These are phyloP conservation scores for Paxillus involutus DNA, from an alignment of 768 basidiomycete genomes.

Conservation along the genomic window DNA sequence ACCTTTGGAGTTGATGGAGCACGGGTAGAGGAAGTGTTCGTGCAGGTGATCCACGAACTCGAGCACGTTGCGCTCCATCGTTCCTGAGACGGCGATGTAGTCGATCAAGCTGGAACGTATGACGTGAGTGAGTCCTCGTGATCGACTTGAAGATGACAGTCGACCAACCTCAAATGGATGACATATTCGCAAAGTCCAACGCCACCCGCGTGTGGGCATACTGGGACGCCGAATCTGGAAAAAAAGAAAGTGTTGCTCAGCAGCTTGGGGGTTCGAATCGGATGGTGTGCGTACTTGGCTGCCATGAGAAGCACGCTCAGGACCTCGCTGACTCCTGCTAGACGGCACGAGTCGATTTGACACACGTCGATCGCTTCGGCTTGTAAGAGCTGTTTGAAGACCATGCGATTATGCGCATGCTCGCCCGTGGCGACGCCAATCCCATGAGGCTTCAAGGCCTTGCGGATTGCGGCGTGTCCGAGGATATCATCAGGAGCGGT, in stretches of 20 bases:
- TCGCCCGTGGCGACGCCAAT: constrained; percentile 97
- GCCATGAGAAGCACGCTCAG: constrained; percentile 90
- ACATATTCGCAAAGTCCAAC: constrained; percentile 95
- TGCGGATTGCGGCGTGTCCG: constrained; percentile 83
- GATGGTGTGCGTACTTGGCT: constrained; percentile 59
- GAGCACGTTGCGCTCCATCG: constrained; percentile 93
- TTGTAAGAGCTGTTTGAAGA: constrained; percentile 95
- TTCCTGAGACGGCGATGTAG: constrained; percentile 87
- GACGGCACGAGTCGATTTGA: constrained; percentile 92
- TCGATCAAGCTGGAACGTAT: constrained; percentile 70
- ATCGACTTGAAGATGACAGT: background rate
- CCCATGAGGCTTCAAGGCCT: constrained; percentile 74
- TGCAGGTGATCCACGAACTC: constrained; percentile 91
- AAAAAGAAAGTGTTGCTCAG: constrained; percentile 2
- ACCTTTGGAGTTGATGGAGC: constrained; percentile 81
- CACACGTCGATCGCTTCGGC: constrained; percentile 92
- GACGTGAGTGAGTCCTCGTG: background rate
- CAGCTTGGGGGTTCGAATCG: background rate
- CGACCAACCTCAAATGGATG: constrained; percentile 70
- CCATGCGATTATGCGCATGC: constrained; percentile 94
- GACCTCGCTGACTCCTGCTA: constrained; percentile 96
- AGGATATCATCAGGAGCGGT: constrained; percentile 95
- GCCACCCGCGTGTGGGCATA: constrained; percentile 95
- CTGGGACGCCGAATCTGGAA: constrained; percentile 80
- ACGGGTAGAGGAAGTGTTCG: constrained; percentile 88